Evolutionary conservation across 352 stramenopile genomes (phyloP).

Genomic region (Phytophthora ohioensis): DNA sequence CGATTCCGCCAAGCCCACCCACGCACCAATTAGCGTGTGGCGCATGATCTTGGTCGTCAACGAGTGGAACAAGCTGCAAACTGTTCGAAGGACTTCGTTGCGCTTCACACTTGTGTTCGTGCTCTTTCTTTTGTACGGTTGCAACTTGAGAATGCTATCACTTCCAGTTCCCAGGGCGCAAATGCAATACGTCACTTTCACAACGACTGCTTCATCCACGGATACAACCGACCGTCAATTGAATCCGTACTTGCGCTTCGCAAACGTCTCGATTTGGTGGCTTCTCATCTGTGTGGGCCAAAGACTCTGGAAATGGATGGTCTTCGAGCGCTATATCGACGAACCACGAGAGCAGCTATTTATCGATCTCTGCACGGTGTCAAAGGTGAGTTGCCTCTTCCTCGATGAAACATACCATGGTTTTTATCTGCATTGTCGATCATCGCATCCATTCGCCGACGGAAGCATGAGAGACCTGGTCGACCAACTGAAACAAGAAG

Average conservation of each 20-base stretch:
- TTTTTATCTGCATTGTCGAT: conserved; percentile 96
- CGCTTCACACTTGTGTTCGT: conserved; percentile 86
- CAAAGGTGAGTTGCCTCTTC: conserved; percentile 93
- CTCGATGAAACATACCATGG: conserved; percentile 94
- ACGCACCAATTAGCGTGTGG: conserved; percentile 91
- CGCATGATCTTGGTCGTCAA: conserved; percentile 95
- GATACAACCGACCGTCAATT: conserved; percentile 40
- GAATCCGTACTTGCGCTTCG: conserved; percentile 93
- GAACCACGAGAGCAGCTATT: conserved; percentile 84
- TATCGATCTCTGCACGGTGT: conserved; percentile 95
- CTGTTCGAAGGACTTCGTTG: conserved; percentile 79
- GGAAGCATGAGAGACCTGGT: conserved; percentile 93
- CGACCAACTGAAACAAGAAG: conserved; percentile 92
- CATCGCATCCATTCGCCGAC: conserved; percentile 93
- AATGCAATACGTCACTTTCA: conserved; percentile 56
- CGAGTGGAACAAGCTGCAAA: conserved; percentile 94
- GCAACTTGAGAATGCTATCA: conserved; percentile 53
- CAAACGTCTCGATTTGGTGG: conserved; percentile 89
- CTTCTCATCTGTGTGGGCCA: conserved; percentile 76
- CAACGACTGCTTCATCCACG: conserved; percentile 10
- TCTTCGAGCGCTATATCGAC: conserved; percentile 84
- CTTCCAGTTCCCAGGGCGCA: conserved; percentile 66
- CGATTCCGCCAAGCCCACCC: conserved; percentile 54
- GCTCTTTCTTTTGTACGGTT: conserved; percentile 90
- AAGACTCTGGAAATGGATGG: conserved; percentile 90